A percentile compares a stretch with the other conserved stretches of the same genome.
phyloP scores from a whole-genome alignment of 805 yeast species.

The Nakazawaea molendinolei region DNA sequence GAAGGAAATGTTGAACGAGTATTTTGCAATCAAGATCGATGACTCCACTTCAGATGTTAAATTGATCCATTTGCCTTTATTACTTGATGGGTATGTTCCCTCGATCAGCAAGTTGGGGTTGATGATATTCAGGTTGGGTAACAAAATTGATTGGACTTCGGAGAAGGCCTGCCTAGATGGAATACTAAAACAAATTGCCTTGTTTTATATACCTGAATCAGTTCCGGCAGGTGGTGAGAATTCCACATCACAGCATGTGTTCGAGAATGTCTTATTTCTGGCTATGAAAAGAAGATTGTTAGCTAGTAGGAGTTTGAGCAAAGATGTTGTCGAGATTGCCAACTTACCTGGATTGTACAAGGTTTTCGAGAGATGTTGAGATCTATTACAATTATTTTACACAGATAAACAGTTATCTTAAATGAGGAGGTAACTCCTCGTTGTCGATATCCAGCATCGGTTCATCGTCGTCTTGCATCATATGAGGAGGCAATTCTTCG shows the following conservation, averaged over 20 bases:
- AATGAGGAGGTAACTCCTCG: constrained; percentile 12
- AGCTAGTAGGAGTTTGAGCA: constrained; percentile 47
- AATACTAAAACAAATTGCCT: constrained; percentile 60
- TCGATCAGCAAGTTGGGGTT: constrained; percentile 55
- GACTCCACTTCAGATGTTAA: constrained; percentile 26
- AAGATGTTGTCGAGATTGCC: constrained; percentile 76
- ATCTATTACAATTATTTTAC: neutral
- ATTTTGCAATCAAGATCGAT: constrained; percentile 51
- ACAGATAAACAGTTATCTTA: constrained; percentile 2
- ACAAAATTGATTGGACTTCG: constrained; percentile 53
- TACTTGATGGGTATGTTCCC: constrained; percentile 61
- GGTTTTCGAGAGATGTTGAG: constrained; percentile 86
- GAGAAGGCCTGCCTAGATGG: constrained; percentile 68
- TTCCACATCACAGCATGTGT: constrained; percentile 19
- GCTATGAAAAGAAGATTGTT: constrained; percentile 52
- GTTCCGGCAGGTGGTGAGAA: constrained; percentile 16
- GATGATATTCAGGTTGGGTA: constrained; percentile 57
- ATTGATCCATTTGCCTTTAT: constrained; percentile 56
- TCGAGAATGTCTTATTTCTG: constrained; percentile 65
- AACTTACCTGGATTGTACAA: constrained; percentile 84
- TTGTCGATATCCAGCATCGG: constrained; percentile 3
- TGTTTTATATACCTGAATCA: constrained; percentile 62
- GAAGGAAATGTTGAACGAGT: constrained; percentile 77
- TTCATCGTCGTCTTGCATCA: constrained; percentile 3
- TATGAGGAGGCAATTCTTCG: constrained; percentile 10